Conservation (phyloP, 2,329 filamentous ascomycete genomes). For the Xylariales sp. region DNA sequence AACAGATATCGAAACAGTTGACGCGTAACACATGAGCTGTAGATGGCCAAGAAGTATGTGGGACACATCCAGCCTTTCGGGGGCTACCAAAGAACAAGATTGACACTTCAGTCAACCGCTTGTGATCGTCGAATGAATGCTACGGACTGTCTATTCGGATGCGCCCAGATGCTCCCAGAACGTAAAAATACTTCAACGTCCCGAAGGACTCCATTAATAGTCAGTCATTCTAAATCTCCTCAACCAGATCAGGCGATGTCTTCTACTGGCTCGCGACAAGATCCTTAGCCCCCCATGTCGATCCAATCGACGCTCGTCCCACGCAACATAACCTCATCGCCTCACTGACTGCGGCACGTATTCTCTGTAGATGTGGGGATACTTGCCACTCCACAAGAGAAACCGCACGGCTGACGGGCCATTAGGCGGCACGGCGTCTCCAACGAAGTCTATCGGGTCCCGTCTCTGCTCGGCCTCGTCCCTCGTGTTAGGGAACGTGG, state of each 20-base stretch:
- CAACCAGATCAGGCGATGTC: neutral
- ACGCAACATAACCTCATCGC: conserved; percentile 13
- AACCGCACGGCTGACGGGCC: conserved; percentile 13
- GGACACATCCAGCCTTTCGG: too few species aligned
- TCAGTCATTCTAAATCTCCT: neutral
- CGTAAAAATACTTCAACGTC: too few species aligned
- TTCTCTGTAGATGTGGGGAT: conserved; percentile 12
- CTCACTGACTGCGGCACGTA: conserved; percentile 5
- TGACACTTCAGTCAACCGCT: too few species aligned
- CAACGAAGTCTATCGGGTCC: conserved; percentile 5
- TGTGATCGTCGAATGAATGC: too few species aligned
- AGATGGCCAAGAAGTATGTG: too few species aligned
- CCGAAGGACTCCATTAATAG: neutral
- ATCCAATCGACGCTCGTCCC: conserved; percentile 12
- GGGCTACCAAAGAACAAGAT: too few species aligned
- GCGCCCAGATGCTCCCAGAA: too few species aligned
- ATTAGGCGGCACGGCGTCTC: conserved; percentile 9
- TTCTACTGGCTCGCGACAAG: conserved; percentile 6
- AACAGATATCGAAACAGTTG: too few species aligned
- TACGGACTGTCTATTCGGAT: too few species aligned
- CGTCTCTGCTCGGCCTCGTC: conserved; percentile 7
- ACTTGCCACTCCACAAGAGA: conserved; percentile 10
- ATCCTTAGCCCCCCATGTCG: neutral
- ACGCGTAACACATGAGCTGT: too few species aligned
- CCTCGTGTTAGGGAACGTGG: conserved; percentile 2